Evolutionary conservation across 2,329 filamentous ascomycete genomes (phyloP), one percentile per base, ranked within the genome.

Genomic region (Penicillium sp.): DNA sequence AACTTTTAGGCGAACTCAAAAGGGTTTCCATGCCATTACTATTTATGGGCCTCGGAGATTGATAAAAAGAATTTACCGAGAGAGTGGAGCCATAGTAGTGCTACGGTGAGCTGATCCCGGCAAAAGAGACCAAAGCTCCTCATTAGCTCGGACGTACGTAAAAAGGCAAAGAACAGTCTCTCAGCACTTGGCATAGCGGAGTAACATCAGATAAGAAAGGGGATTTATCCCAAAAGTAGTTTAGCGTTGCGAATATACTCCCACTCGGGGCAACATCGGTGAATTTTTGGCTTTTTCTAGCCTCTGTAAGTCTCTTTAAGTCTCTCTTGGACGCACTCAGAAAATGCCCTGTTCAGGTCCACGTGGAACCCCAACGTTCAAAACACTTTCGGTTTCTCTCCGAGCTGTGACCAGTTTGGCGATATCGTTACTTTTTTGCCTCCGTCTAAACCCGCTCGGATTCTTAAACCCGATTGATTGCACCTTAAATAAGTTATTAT

Each of bases 171-270:
- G 15, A n/a, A 15, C 12, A 2, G 15, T 1, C 7, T 6, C n/a
- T 27, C 1, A 8, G 23, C 29, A 2, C 25, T 53, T 49, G 43
- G 49, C 33, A 35, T 35, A 17, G 33, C 35, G 49, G 17, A 19
- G 17, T 12, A 33, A 5, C 27, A 63, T 63, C 61, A 58, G 61
- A 63, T 63, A 53, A 61, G 51, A 57, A 25, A 41, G 56, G n/a
- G 31, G 5, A 15, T 43, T 49, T 55, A 25, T 25, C 41, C 59
- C 7, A 2, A 55, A 45, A 8, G 15, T 33, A 10, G 36, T n/a
- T 31, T 53, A 53, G 60, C 21, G 45, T 15, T n/a, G 2, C 12
- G 2, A 2, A 38, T n/a, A 5, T 27, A 21, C 29, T 35, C 31
- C 23, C n/a, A 6, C 12, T 42, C 55, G 60, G 60, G 0, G 27